Percentiles rank a stretch among this genome's conserved stretches.
Conservation (phyloP, 1,139 yeast genomes). For the Schizosaccharomyces versatilis region DNA sequence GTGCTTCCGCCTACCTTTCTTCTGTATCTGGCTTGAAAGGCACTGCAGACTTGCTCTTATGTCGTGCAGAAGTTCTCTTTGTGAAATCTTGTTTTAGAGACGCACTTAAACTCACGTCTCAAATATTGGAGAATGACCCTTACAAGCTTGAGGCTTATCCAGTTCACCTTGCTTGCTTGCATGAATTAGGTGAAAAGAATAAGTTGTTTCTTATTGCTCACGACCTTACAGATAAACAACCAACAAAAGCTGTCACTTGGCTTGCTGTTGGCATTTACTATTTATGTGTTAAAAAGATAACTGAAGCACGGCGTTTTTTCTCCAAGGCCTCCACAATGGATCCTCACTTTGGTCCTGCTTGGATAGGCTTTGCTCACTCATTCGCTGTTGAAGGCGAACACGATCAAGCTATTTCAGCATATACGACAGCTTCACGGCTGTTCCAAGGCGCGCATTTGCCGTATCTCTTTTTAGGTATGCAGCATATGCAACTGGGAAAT, state of each 20-base stretch:
- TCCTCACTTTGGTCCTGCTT: conserved; percentile 84
- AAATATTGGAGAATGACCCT: conserved; percentile 30
- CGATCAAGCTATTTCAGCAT: conserved; percentile 93
- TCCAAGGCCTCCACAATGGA: conserved; percentile 73
- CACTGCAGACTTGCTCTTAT: conserved; percentile 46
- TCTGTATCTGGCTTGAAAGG: conserved; percentile 53
- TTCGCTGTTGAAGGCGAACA: conserved; percentile 96
- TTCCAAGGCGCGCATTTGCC: conserved; percentile 93
- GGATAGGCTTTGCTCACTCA: conserved; percentile 97
- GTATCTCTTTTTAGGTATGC: conserved; percentile 82
- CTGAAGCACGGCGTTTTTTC: conserved; percentile 72
- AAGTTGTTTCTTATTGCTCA: conserved; percentile 65
- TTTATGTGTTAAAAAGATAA: conserved; percentile 44
- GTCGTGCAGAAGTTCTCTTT: conserved; percentile 50
- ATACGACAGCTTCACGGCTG: conserved; percentile 80
- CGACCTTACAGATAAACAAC: conserved; percentile 65
- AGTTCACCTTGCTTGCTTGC: conserved; percentile 58
- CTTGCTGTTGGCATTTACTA: conserved; percentile 82
- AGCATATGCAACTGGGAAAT: conserved; percentile 72
- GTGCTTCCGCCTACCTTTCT: conserved; percentile 40
- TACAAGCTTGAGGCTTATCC: conserved; percentile 58
- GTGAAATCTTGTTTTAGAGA: conserved; percentile 62
- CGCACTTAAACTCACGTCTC: conserved; percentile 55
- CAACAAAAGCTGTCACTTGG: conserved; percentile 74
- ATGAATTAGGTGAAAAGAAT: conserved; percentile 67